phyloP scores from a whole-genome alignment of 1,139 yeast genomes.

The Eremothecium coryli region DNA sequence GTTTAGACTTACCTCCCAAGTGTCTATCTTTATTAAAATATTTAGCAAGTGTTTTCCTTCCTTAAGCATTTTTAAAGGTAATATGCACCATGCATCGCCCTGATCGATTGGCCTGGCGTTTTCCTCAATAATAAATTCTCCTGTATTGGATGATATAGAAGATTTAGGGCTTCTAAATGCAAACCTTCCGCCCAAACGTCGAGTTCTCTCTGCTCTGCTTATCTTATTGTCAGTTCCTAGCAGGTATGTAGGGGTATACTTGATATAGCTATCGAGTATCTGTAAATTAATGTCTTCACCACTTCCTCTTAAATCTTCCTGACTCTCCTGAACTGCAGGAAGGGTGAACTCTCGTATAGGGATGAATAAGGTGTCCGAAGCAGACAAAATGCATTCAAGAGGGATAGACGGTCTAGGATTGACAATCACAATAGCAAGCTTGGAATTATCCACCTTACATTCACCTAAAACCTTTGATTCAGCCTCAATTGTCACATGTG shows the following conservation, averaged over 20 bases:
- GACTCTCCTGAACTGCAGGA: not conserved
- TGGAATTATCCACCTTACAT: not conserved
- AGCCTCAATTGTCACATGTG: slow-evolving; percentile 11
- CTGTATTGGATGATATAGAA: not conserved
- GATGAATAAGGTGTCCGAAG: slow-evolving; percentile 6
- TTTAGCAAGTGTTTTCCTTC: slow-evolving; percentile 2
- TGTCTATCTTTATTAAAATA: not conserved
- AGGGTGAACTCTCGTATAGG: slow-evolving; percentile 7
- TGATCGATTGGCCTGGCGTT: slow-evolving; percentile 4
- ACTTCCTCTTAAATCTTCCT: not conserved
- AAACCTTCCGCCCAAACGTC: slow-evolving; percentile 6
- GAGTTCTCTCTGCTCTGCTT: slow-evolving; percentile 5
- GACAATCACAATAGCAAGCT: slow-evolving; percentile 6
- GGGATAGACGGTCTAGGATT: not conserved
- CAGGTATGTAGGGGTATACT: slow-evolving; percentile 7
- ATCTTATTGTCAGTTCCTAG: slow-evolving; percentile 4
- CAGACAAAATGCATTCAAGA: slow-evolving; percentile 3
- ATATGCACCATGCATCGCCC: slow-evolving; percentile 10
- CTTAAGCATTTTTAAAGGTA: slow-evolving; percentile 8
- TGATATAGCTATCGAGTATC: slow-evolving; percentile 3
- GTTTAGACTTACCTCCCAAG: slow-evolving; percentile 1
- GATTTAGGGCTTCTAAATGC: not conserved
- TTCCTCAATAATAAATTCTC: not conserved
- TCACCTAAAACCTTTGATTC: not conserved
- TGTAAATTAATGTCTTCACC: slow-evolving; percentile 1